Percentiles rank a stretch among this genome's conserved stretches.
phyloP scores from a whole-genome alignment of 768 basidiomycete genomes.

The Trametes gibbosa region DNA sequence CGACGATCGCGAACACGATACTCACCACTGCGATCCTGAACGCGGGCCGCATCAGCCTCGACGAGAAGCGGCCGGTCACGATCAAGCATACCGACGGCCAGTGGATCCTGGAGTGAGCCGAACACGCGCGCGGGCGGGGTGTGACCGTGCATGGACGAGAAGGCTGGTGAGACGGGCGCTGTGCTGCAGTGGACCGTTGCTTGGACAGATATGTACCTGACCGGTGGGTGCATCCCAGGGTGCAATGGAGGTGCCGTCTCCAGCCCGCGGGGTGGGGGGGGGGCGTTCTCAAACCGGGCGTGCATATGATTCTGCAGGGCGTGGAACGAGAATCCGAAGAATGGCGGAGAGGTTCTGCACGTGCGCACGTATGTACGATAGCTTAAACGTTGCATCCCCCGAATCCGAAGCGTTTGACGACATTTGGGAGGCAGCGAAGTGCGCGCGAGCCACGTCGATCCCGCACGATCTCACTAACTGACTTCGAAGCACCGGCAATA shows the following conservation, averaged over 20 bases:
- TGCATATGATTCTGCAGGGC: not conserved
- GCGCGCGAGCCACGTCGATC: not conserved
- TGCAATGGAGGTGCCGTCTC: not conserved
- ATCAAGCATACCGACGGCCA: conserved; percentile 64
- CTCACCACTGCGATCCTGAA: conserved; percentile 85
- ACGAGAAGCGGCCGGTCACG: conserved; percentile 82
- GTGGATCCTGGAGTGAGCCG: conserved; percentile 64
- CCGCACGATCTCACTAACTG: not conserved
- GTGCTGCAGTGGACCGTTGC: not conserved
- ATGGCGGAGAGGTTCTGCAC: not conserved
- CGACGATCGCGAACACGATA: conserved; percentile 88
- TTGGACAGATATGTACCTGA: too few species aligned
- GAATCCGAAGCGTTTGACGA: too few species aligned
- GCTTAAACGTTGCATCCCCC: not conserved
- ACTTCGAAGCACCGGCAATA: too few species aligned
- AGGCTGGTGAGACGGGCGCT: not conserved
- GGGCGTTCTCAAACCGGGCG: not conserved
- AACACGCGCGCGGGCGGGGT: conserved; percentile 15
- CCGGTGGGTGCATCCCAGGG: not conserved
- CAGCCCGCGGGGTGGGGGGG: not conserved
- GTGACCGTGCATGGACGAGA: not conserved
- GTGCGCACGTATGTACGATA: conserved; percentile 5
- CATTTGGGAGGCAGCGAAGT: not conserved
- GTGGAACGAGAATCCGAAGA: not conserved
- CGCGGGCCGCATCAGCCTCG: conserved; percentile 85